Conservation (phyloP, 495 filamentous ascomycete genomes). For the Trichoderma asperelloides region DNA sequence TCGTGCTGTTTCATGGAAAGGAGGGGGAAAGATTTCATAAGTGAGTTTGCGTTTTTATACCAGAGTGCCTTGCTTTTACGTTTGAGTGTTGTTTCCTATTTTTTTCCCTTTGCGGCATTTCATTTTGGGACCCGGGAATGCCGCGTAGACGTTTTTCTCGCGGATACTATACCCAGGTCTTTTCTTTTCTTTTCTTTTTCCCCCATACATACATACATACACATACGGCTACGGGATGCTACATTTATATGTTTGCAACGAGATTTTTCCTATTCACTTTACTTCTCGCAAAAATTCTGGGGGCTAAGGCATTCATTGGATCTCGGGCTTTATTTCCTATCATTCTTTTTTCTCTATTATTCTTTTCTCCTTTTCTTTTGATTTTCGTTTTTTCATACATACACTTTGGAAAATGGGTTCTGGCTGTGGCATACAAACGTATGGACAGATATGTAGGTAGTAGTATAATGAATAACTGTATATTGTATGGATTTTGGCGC, state of each 20-base stretch:
- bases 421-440: neutral
- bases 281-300: neutral
- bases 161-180: neutral
- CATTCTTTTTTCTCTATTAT: neutral
- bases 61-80: neutral
- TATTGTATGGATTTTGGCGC: neutral
- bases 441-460: neutral
- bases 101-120: neutral
- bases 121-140: neutral
- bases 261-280: neutral
- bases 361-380: neutral
- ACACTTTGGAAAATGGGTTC: neutral
- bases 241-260: neutral
- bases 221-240: neutral
- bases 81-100: neutral
- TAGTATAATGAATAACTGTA: conserved; percentile 5
- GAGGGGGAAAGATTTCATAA: neutral
- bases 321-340: neutral
- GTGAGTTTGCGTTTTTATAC: conserved; percentile 4
- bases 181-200: neutral
- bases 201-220: too few species aligned
- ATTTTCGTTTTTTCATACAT: neutral
- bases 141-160: neutral
- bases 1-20: neutral
- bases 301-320: too few species aligned